Base-by-base conservation (phyloP, 2,329 filamentous ascomycete species). In the Paradendryphiella salina region DNA sequence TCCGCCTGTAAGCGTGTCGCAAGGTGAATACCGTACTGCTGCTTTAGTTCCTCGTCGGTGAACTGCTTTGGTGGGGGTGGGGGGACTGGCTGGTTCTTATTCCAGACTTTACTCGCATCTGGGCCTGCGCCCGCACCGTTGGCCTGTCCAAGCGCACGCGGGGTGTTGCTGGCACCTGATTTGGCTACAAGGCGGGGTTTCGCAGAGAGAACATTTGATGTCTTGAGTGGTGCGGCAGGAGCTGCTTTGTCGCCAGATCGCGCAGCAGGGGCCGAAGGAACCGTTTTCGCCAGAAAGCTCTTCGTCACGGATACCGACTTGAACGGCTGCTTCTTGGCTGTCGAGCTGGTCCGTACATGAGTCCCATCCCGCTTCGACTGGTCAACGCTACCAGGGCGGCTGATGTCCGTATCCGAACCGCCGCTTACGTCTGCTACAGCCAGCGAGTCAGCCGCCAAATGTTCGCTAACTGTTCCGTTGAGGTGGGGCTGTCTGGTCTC, bases 231-330 rank as follows among this genome's bases (percentile, higher is more conserved):
- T 26, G 66, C 67, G 20, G 60, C 46, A 5, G 63, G 10, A 71
- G 70, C 58, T 79, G 80, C 73, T 76, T 84, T 85, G 37, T 85
- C 82, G 33, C 80, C 76, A 28, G 73, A 60, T 66, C 83, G 83
- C 32, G 78, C 70, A 29, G 75, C 63, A 8, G 81, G 76, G 28
- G 77, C 73, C n/a, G 80, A 73, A n/a, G 82, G 71, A 15, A 76
- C 79, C 18, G 83, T 80, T 73, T 93, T 93, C 53, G 88, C 83
- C n/a, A 94, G 79, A 68, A 93, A 95, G 35, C 84, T 90, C 74
- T 89, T 91, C 60, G 92, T 93, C 60, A 93, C 88, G 4, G 88
- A 92, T 39, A 94, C 87, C 14, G 89, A 84, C 74, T 94, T 95
- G 80, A 95, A 94, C 14, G 85, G 77, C 15, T 86, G 85, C 73